These are phyloP conservation scores for Haplosporangium sp. DNA, from an alignment of 371 early-diverging fungal genomes.

Conservation along the genomic window DNA sequence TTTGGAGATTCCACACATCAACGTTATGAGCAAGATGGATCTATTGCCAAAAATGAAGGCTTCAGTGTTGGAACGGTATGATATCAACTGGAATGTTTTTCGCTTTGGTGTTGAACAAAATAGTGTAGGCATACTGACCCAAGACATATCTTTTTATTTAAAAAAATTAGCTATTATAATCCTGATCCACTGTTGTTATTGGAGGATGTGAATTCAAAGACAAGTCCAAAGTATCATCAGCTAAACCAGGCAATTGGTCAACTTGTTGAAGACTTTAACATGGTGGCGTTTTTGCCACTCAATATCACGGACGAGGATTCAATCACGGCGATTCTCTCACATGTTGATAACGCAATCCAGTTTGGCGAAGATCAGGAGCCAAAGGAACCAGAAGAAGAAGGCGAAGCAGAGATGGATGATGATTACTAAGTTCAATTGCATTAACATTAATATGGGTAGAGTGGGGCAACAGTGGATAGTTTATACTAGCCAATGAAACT, in stretches of 20 bases:
- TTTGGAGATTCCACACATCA: constrained; percentile 95
- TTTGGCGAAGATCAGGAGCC: constrained; percentile 98
- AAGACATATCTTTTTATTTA: neutral
- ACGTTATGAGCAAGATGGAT: constrained; percentile 99
- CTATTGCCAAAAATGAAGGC: constrained; percentile 73
- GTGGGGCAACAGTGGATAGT: neutral
- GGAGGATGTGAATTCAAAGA: constrained; percentile 80
- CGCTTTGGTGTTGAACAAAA: neutral
- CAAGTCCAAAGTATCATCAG: constrained; percentile 80
- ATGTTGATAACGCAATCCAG: constrained; percentile 96
- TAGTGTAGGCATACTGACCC: neutral
- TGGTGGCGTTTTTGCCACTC: constrained; percentile 96
- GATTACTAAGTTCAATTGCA: constrained; percentile 11
- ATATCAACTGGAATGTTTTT: neutral
- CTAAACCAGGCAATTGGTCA: constrained; percentile 92
- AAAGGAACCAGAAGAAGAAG: constrained; percentile 67
- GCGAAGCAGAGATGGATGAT: constrained; percentile 23
- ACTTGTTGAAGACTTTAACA: constrained; percentile 93
- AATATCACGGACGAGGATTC: constrained; percentile 97
- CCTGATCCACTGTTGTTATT: constrained; percentile 87
- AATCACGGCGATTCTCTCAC: constrained; percentile 84
- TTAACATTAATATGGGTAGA: neutral
- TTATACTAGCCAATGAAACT: neutral
- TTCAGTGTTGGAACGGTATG: constrained; percentile 69
- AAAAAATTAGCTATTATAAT: constrained; percentile 76